Percentiles rank a stretch among this genome's conserved stretches.
Conservation (phyloP, 1,139 yeast species). For the Diutina ranongensis region DNA sequence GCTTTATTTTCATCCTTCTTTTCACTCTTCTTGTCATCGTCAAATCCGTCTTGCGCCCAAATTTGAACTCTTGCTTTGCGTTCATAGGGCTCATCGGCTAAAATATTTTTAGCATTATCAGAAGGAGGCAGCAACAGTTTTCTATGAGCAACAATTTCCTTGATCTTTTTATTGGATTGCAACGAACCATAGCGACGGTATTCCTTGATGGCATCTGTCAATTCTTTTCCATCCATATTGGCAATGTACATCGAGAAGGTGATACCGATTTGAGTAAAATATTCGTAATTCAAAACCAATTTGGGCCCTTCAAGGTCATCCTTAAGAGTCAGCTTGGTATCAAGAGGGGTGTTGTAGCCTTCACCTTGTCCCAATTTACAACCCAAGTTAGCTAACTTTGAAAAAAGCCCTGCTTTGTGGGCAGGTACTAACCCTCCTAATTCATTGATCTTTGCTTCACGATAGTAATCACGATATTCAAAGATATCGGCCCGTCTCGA, state of each 20-base stretch:
- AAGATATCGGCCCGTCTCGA: conserved; percentile 60
- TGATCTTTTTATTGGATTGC: conserved; percentile 32
- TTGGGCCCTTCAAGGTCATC: conserved; percentile 18
- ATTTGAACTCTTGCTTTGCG: background rate
- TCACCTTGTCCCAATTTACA: conserved; percentile 59
- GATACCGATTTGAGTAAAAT: conserved; percentile 38
- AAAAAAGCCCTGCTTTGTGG: conserved; percentile 60
- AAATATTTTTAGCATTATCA: background rate
- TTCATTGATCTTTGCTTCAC: conserved; percentile 51
- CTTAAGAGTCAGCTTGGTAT: conserved; percentile 16
- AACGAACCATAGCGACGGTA: conserved; percentile 56
- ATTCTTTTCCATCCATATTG: conserved; percentile 20
- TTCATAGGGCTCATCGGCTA: background rate
- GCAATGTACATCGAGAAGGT: conserved; percentile 28
- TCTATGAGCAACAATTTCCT: conserved; percentile 11
- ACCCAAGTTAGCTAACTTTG: conserved; percentile 49
- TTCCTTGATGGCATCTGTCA: conserved; percentile 33
- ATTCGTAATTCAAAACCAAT: conserved; percentile 41
- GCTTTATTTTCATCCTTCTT: background rate
- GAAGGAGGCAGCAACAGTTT: conserved; percentile 4
- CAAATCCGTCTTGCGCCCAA: conserved; percentile 4
- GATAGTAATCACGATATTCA: conserved; percentile 63
- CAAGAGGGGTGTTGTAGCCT: conserved; percentile 63
- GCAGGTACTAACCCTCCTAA: conserved; percentile 77
- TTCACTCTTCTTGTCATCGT: background rate